A percentile compares a stretch with the other conserved stretches of the same genome.
These are phyloP conservation scores for Blyttiomyces sp. DNA, from an alignment of 371 early-diverging fungal species.

Conservation along the genomic window DNA sequence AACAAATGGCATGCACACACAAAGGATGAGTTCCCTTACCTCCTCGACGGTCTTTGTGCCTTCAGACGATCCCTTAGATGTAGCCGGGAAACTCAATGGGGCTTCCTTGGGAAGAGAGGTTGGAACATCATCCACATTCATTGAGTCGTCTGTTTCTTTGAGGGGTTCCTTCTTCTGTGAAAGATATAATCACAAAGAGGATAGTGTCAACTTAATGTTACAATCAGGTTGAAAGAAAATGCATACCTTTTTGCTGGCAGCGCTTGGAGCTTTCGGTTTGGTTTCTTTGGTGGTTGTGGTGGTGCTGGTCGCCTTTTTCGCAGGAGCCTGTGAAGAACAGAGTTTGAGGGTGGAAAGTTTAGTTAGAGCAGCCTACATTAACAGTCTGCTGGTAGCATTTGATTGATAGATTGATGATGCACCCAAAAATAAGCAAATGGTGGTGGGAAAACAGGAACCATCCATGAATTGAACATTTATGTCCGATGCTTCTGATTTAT, in stretches of 20 bases:
- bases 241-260: too few species aligned
- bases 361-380: too few species aligned
- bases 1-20: background rate
- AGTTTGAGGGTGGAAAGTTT: too few species aligned
- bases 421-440: slow-evolving; percentile 6
- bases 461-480: background rate
- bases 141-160: background rate
- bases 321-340: too few species aligned
- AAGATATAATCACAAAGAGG: too few species aligned
- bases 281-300: too few species aligned
- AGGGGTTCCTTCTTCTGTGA: too few species aligned
- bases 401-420: background rate
- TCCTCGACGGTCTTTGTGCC: slow-evolving; percentile 14
- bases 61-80: background rate
- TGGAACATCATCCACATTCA: too few species aligned
- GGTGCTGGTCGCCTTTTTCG: too few species aligned
- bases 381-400: background rate
- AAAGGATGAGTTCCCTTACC: background rate
- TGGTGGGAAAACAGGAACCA: background rate
- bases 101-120: background rate
- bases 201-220: too few species aligned
- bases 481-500: background rate
- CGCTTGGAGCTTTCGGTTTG: too few species aligned
- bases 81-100: background rate
- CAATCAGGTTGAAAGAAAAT: too few species aligned